Evolutionary conservation across 2,329 filamentous ascomycete species (phyloP).

Genomic region (Dactylonectria estremocensis): DNA sequence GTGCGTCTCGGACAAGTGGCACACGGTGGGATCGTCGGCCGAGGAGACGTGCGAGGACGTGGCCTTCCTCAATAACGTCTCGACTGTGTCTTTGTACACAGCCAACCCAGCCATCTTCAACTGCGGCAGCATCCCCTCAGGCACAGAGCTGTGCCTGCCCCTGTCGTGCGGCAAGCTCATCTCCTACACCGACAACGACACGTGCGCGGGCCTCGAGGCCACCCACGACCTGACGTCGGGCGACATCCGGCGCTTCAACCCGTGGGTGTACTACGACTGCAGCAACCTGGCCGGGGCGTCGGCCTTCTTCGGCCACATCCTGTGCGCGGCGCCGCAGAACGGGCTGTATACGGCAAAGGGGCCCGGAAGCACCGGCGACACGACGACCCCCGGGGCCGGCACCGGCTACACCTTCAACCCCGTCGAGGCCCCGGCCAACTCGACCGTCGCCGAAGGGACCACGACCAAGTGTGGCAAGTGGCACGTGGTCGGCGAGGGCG

Average conservation of each 20-base stretch:
- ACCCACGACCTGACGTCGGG: constrained; percentile 5
- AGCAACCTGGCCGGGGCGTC: constrained; percentile 25
- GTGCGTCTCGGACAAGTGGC: background rate
- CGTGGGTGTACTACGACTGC: constrained; percentile 21
- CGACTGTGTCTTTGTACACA: constrained; percentile 34
- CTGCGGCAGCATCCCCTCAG: constrained; percentile 27
- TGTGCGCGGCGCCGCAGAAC: too few species aligned
- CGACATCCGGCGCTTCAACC: constrained; percentile 23
- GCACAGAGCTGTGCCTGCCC: constrained; percentile 32
- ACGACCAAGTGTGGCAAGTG: constrained; percentile 17
- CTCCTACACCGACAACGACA: constrained; percentile 6
- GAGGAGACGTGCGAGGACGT: constrained; percentile 39
- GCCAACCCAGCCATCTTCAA: constrained; percentile 32
- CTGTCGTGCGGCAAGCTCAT: constrained; percentile 9
- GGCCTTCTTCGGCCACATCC: constrained; percentile 28
- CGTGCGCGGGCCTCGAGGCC: constrained; percentile 18
- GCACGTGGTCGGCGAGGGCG: constrained; percentile 5
- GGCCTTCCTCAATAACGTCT: constrained; percentile 23
- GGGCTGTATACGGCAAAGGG: background rate
- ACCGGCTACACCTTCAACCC: constrained; percentile 10
- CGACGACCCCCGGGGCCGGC: background rate
- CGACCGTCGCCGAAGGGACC: constrained; percentile 10
- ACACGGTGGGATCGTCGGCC: constrained; percentile 10
- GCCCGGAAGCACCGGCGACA: constrained; percentile 8
- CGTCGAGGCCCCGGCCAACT: constrained; percentile 10